These are phyloP conservation scores for Hypomyces perniciosus DNA, from an alignment of 2,329 filamentous ascomycete genomes.

Conservation along the genomic window DNA sequence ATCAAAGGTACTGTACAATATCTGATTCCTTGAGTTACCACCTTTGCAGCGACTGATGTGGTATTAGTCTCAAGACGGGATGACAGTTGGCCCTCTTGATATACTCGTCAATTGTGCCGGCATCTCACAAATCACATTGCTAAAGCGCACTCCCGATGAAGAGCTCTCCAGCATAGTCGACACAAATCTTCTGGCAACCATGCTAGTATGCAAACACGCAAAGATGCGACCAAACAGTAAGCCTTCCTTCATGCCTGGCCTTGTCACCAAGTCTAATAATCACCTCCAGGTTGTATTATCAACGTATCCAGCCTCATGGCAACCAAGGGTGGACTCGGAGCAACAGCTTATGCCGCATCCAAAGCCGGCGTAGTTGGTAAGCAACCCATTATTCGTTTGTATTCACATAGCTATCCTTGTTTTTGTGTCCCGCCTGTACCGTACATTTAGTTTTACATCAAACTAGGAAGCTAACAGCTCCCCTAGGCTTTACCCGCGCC, in stretches of 20 bases:
- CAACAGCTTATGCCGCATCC: constrained; percentile 68
- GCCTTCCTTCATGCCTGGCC: not conserved
- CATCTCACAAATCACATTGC: constrained; percentile 57
- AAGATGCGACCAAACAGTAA: constrained; percentile 28
- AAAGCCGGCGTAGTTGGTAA: constrained; percentile 73
- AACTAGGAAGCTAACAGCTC: constrained; percentile 8
- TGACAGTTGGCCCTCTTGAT: constrained; percentile 33
- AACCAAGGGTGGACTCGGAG: constrained; percentile 60
- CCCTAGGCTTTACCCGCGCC: constrained; percentile 60
- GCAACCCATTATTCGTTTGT: constrained; percentile 17
- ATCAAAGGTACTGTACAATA: constrained; percentile 12
- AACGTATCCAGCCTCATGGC: constrained; percentile 77
- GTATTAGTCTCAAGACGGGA: not conserved
- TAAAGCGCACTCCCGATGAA: constrained; percentile 47
- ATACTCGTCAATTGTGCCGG: constrained; percentile 79
- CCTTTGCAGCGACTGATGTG: not conserved
- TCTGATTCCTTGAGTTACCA: not conserved
- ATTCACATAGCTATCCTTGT: constrained; percentile 11
- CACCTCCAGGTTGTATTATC: constrained; percentile 61
- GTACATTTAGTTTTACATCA: constrained; percentile 11
- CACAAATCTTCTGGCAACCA: constrained; percentile 65
- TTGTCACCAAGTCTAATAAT: not conserved
- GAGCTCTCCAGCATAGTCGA: constrained; percentile 54
- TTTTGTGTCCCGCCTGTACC: constrained; percentile 5
- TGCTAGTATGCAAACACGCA: constrained; percentile 52